These are phyloP conservation scores for Candida pseudofarinosa DNA, from an alignment of 805 yeast genomes.

Conservation along the genomic window DNA sequence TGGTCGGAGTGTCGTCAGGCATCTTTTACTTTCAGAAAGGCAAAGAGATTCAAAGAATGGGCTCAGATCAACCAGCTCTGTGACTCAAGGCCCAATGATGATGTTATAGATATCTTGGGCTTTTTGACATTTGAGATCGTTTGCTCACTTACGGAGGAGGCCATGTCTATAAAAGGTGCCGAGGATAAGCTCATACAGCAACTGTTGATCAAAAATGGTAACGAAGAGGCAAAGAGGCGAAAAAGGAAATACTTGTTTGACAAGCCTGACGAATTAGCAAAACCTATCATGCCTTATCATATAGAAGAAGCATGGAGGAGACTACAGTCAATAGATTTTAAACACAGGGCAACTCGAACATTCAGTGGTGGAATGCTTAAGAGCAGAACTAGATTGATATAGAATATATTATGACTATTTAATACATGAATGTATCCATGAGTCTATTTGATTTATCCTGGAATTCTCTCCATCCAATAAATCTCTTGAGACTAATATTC, in stretches of 20 bases:
- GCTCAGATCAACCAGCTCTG: constrained; percentile 80
- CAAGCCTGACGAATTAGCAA: constrained; percentile 80
- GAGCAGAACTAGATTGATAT: constrained; percentile 50
- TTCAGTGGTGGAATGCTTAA: constrained; percentile 67
- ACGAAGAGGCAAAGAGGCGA: constrained; percentile 29
- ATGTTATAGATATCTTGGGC: constrained; percentile 92
- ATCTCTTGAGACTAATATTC: constrained; percentile 20
- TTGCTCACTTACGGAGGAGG: constrained; percentile 89
- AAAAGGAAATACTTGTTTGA: constrained; percentile 65
- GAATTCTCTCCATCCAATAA: constrained; percentile 34
- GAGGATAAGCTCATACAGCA: constrained; percentile 51
- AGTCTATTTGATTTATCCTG: constrained; percentile 15
- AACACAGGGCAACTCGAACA: constrained; percentile 61
- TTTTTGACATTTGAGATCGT: constrained; percentile 95
- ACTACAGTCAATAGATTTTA: constrained; percentile 55
- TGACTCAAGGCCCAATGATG: constrained; percentile 91
- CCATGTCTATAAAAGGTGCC: constrained; percentile 69
- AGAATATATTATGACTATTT: constrained; percentile 5
- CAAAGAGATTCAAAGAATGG: constrained; percentile 96
- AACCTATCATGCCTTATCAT: constrained; percentile 75
- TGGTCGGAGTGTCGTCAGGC: constrained; percentile 99
- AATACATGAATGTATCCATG: constrained; percentile 7
- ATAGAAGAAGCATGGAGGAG: constrained; percentile 88
- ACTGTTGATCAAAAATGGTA: constrained; percentile 20
- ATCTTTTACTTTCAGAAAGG: constrained; percentile 89